Evolutionary conservation across 1,139 yeast genomes (phyloP), one percentile per base, ranked within the genome.

Genomic region (Nadsonia starkeyi-henricii): DNA sequence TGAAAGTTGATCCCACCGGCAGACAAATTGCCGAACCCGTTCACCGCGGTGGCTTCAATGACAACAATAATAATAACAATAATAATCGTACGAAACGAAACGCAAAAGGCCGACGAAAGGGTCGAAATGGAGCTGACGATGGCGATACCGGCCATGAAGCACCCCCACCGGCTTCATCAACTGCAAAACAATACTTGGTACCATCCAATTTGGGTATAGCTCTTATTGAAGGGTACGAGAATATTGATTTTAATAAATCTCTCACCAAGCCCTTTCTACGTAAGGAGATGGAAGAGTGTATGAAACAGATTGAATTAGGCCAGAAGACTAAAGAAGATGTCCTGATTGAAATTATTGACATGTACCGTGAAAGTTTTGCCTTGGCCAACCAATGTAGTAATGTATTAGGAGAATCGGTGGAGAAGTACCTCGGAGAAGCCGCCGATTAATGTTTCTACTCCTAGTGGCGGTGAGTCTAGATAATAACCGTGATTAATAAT

Each of bases 131-230:
- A 20, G 45, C 47, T 45, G 47, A 52, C 46, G 28, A 51, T 54
- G 42, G 57, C 58, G 17, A 33, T 33, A 9, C 39, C 9, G 30
- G 12, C 15, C 15, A 13, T 33, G 39, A 33, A 9, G 39, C 4
- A 15, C 39, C 39, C 5, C 15, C 17, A n/a, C 4, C 15, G 15
- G 39, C 5, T 26, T 7, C 9, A 7, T 7, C 7, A 7, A 26
- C 30, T 12, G 39, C 15, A 7, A 33, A 33, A 15, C 39, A 33
- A 33, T 44, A 28, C 23, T 63, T 91, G 20, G 68, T 83, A 1
- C 98, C 99, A 0, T 81, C 96, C 0, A 77, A 77, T 12, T 67
- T 93, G 8, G 99, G 98, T 0, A 78, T 83, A 67, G 91, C 94
- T 0, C 67, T 93, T 12, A 91, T 88, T 23, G 93, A 83, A 59